Evolutionary conservation across 495 filamentous ascomycete species (phyloP).

Genomic region (Coniosporium apollinis): DNA sequence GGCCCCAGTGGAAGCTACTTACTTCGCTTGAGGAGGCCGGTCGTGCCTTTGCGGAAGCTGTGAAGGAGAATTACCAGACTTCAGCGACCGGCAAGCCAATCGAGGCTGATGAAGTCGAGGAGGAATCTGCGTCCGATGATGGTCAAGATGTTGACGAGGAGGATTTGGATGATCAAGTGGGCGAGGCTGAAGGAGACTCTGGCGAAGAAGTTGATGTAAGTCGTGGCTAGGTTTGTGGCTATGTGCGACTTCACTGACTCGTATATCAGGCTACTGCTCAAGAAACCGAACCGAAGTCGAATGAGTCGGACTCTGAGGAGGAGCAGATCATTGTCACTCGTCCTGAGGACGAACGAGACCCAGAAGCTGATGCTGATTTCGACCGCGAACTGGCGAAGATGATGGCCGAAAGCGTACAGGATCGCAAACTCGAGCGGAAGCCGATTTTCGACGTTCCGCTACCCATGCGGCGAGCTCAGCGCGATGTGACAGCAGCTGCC

Average conservation of each 20-base stretch:
- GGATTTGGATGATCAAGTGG: slow-evolving; percentile 25
- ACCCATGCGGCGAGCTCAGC: slow-evolving; percentile 62
- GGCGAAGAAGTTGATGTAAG: slow-evolving; percentile 41
- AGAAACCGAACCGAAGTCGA: not conserved
- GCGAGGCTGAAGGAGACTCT: slow-evolving; percentile 41
- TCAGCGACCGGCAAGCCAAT: slow-evolving; percentile 47
- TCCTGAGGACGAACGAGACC: slow-evolving; percentile 79
- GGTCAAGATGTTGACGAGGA: slow-evolving; percentile 27
- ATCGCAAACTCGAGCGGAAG: slow-evolving; percentile 86
- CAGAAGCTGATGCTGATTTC: slow-evolving; percentile 90
- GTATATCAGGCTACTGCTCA: not conserved
- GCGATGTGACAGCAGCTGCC: slow-evolving; percentile 31
- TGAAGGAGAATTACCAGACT: slow-evolving; percentile 74
- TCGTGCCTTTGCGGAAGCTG: slow-evolving; percentile 68
- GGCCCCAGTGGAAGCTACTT: slow-evolving; percentile 83
- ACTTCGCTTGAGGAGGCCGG: slow-evolving; percentile 69
- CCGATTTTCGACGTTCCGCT: slow-evolving; percentile 84
- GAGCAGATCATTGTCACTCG: slow-evolving; percentile 78
- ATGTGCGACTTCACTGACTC: not conserved
- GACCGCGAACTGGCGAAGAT: slow-evolving; percentile 96
- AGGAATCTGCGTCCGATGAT: slow-evolving; percentile 26
- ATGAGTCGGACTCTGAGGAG: slow-evolving; percentile 50
- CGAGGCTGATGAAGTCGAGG: slow-evolving; percentile 38
- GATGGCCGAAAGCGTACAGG: slow-evolving; percentile 93
- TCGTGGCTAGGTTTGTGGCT: not conserved